Conservation (phyloP, 164 flowering plant genomes). For the Nymphaea thermarum region DNA sequence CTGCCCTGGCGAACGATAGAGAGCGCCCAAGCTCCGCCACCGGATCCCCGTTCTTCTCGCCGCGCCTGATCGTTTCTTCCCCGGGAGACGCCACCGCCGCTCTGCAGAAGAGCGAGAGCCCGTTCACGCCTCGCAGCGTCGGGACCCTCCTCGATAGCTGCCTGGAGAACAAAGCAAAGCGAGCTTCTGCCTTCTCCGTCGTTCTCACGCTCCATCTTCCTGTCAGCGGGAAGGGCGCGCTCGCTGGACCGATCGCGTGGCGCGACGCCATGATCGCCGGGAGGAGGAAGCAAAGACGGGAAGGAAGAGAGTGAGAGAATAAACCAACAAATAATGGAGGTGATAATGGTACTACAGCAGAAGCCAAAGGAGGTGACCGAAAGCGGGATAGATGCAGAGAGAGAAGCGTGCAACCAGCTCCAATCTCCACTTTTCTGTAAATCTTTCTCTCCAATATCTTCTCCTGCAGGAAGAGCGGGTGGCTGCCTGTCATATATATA, state of each 20-base stretch:
- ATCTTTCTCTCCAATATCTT: background rate
- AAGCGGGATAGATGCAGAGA: background rate
- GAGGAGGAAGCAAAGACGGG: background rate
- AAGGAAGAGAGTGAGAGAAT: background rate
- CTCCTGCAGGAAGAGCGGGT: background rate
- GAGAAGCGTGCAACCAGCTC: background rate
- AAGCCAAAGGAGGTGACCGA: background rate
- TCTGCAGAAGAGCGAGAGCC: background rate
- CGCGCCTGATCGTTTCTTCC: background rate
- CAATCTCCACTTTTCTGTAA: background rate
- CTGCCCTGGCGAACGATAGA: background rate
- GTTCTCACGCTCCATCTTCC: background rate
- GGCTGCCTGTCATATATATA: background rate
- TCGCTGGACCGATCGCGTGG: background rate
- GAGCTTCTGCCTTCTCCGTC: background rate
- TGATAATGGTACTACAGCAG: too few relatives aligned
- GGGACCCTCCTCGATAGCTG: background rate
- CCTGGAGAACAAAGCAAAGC: background rate
- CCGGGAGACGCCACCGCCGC: background rate
- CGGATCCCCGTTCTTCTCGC: background rate
- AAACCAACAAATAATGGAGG: background rate
- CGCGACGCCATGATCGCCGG: background rate
- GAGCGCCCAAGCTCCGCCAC: background rate
- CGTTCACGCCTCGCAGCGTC: background rate
- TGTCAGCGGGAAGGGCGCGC: background rate